Conservation (phyloP, 2,329 filamentous ascomycete genomes). For the Cercospora nicotianae region DNA sequence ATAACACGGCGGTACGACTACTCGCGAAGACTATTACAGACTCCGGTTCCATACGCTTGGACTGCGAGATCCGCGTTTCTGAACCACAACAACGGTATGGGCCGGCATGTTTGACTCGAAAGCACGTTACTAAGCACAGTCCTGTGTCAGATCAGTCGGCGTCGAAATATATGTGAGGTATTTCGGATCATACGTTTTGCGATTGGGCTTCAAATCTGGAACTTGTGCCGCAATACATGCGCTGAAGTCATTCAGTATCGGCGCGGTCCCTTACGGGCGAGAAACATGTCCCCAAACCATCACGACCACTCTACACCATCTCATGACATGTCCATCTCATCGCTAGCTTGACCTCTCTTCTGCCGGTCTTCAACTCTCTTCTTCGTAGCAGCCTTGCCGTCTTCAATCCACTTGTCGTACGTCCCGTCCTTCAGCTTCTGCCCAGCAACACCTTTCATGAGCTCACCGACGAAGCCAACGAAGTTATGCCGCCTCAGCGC, state of each 20-base stretch:
- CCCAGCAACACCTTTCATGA: slow-evolving; percentile 81
- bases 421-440: slow-evolving; percentile 67
- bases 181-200: neutral
- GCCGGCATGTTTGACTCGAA: neutral
- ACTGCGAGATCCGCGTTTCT: neutral
- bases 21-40: neutral
- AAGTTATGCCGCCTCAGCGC: slow-evolving; percentile 90
- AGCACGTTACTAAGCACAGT: neutral
- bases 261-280: too few species aligned
- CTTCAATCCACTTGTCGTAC: slow-evolving; percentile 72
- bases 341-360: slow-evolving; percentile 43
- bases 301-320: neutral
- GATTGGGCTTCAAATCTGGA: neutral
- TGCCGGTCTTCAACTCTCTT: slow-evolving; percentile 49
- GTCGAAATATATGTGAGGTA: neutral
- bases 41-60: neutral
- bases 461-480: slow-evolving; percentile 88
- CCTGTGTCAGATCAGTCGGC: neutral
- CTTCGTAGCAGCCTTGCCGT: slow-evolving; percentile 61
- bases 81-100: neutral
- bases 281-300: neutral
- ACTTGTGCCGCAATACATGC: neutral
- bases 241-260: neutral
- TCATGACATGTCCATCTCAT: slow-evolving; percentile 43
- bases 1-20: neutral